These are phyloP conservation scores for Carex pumila DNA, from an alignment of 176 grass and related monocot genomes.

Conservation along the genomic window DNA sequence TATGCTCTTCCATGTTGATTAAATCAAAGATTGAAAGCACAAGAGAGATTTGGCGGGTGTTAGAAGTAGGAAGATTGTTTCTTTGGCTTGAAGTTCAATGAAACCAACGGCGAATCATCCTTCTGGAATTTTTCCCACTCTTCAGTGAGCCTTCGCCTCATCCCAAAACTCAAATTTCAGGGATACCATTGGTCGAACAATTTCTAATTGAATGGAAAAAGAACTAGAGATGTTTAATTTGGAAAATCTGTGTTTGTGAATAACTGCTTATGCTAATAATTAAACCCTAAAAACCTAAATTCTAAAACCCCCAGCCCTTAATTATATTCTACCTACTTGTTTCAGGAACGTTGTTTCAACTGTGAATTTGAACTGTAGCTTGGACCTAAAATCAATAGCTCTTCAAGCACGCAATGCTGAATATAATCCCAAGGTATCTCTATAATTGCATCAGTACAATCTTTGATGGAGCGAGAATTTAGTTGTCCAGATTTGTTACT, in stretches of 20 bases:
- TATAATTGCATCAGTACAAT: background rate
- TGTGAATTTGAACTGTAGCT: constrained; percentile 53
- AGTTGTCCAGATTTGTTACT: background rate
- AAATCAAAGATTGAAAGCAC: background rate
- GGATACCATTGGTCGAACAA: background rate
- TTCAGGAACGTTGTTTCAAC: constrained; percentile 79
- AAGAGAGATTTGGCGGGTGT: background rate
- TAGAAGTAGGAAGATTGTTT: background rate
- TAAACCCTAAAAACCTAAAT: background rate
- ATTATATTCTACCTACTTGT: constrained; percentile 9
- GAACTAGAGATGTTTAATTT: constrained; percentile 1
- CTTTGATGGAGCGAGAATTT: background rate
- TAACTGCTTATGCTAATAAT: background rate
- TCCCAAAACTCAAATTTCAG: background rate
- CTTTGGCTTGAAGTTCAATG: background rate
- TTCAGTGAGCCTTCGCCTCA: constrained; percentile 52
- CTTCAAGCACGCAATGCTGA: constrained; percentile 64
- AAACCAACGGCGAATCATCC: constrained; percentile 21
- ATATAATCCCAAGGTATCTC: constrained; percentile 78
- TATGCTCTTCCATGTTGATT: background rate
- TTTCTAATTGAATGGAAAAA: background rate
- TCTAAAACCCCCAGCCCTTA: background rate
- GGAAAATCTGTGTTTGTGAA: background rate
- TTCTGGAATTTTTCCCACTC: constrained; percentile 49
- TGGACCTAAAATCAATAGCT: constrained; percentile 67